phyloP scores from a whole-genome alignment of 1,284 basidiomycete species.

The Volvariella volvacea region DNA sequence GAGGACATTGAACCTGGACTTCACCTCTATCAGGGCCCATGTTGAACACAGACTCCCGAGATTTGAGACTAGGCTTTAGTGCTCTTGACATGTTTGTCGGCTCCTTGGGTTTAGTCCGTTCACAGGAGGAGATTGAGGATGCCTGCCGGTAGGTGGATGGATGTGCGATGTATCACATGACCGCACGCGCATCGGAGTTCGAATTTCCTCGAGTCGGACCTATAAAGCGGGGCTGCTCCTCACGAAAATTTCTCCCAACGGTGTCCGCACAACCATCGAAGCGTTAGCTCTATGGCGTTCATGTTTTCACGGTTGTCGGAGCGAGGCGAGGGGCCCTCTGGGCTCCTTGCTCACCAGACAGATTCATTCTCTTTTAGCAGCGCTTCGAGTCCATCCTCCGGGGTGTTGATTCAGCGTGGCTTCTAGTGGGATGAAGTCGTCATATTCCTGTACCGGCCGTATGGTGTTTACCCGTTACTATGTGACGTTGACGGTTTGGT shows the following conservation, averaged over 20 bases:
- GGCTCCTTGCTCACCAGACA: slow-evolving; percentile 54
- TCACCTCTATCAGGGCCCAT: slow-evolving; percentile 57
- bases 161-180: background rate
- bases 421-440: slow-evolving; percentile 37
- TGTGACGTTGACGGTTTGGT: slow-evolving; percentile 72
- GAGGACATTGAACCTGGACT: slow-evolving; percentile 55
- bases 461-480: slow-evolving; percentile 49
- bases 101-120: no score
- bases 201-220: background rate
- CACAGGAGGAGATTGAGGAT: no score
- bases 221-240: slow-evolving; percentile 1
- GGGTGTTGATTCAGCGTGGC: slow-evolving; percentile 29
- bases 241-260: slow-evolving; percentile 1
- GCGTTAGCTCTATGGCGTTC: slow-evolving; percentile 27
- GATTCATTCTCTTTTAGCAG: slow-evolving; percentile 23
- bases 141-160: no score
- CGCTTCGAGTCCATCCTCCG: slow-evolving; percentile 26
- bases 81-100: slow-evolving; percentile 57
- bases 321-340: slow-evolving; percentile 39
- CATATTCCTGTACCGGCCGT: slow-evolving; percentile 77
- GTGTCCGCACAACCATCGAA: slow-evolving; percentile 7
- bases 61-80: slow-evolving; percentile 49
- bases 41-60: slow-evolving; percentile 63
- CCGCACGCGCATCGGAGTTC: background rate
- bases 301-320: slow-evolving; percentile 57